Conservation (phyloP, 1,284 basidiomycete genomes). For the Hypsizygus ulmarius region DNA sequence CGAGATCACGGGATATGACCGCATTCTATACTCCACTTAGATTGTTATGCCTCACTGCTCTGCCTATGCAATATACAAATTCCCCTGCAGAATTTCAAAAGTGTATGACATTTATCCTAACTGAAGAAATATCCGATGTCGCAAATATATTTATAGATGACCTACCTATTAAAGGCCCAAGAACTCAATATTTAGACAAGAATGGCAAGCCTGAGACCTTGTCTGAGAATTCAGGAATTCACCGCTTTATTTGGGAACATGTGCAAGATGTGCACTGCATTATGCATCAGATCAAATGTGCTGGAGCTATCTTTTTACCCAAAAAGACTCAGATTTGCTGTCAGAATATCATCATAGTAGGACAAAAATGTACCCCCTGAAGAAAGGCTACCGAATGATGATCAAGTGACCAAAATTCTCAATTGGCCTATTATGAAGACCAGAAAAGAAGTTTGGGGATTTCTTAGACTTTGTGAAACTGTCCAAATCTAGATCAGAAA, state of each 20-base stretch:
- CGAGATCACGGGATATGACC: slow-evolving; percentile 22
- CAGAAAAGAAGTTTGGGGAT: slow-evolving; percentile 24
- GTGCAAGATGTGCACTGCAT: slow-evolving; percentile 28
- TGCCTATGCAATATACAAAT: slow-evolving; percentile 37
- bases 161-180: slow-evolving; percentile 22
- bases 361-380: background rate
- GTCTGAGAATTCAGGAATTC: slow-evolving; percentile 21
- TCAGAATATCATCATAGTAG: slow-evolving; percentile 5
- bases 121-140: slow-evolving; percentile 27
- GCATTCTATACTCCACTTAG: slow-evolving; percentile 25
- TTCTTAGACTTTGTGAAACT: slow-evolving; percentile 24
- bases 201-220: background rate
- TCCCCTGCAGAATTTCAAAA: slow-evolving; percentile 30
- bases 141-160: slow-evolving; percentile 32
- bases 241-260: slow-evolving; percentile 33
- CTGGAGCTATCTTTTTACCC: slow-evolving; percentile 19
- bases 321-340: slow-evolving; percentile 11
- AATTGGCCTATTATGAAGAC: slow-evolving; percentile 25
- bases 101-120: slow-evolving; percentile 30
- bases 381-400: background rate
- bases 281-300: slow-evolving; percentile 27
- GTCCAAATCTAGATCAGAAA: slow-evolving; percentile 29
- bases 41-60: slow-evolving; percentile 16
- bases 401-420: slow-evolving; percentile 24
- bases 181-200: slow-evolving; percentile 15